phyloP scores from a whole-genome alignment of 108 stramenopile genomes.

The Skeletonema tropicum region DNA sequence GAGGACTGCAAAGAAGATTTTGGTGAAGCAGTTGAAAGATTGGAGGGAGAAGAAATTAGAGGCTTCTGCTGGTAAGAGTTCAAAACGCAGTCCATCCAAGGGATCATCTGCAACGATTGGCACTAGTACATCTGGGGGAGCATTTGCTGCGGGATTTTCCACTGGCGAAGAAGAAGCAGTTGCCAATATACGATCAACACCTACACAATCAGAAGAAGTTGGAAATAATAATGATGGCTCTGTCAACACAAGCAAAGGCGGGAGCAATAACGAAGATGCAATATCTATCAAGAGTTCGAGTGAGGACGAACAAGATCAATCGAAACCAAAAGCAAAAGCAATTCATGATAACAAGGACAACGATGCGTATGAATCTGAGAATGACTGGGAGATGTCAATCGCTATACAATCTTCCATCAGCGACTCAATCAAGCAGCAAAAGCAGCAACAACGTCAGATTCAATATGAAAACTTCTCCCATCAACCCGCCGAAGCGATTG shows the following conservation, averaged over 20 bases:
- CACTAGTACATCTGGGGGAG: conserved; percentile 20
- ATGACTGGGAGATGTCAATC: no score
- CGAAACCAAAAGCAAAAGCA: neutral
- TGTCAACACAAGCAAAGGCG: neutral
- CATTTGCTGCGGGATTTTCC: conserved; percentile 75
- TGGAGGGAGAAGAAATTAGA: conserved; percentile 34
- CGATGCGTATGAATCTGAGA: no score
- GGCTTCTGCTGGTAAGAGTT: neutral
- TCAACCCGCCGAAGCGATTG: conserved; percentile 59
- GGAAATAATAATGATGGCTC: neutral
- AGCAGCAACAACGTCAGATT: conserved; percentile 1
- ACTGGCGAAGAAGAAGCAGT: conserved; percentile 21
- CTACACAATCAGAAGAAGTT: neutral
- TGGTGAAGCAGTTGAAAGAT: conserved; percentile 66
- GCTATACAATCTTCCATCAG: conserved; percentile 36
- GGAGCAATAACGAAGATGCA: conserved; percentile 20
- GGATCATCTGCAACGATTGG: conserved; percentile 4
- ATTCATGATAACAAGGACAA: neutral
- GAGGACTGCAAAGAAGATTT: conserved; percentile 75
- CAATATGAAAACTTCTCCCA: conserved; percentile 13
- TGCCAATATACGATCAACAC: conserved; percentile 3
- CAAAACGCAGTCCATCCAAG: conserved; percentile 10
- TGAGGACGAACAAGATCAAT: conserved; percentile 2
- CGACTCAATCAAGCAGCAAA: conserved; percentile 32
- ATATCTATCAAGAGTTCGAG: conserved; percentile 8